Evolutionary conservation across 2,329 filamentous ascomycete genomes (phyloP), one percentile per base, ranked within the genome.

Genomic region (Scortechinia acanthostroma): DNA sequence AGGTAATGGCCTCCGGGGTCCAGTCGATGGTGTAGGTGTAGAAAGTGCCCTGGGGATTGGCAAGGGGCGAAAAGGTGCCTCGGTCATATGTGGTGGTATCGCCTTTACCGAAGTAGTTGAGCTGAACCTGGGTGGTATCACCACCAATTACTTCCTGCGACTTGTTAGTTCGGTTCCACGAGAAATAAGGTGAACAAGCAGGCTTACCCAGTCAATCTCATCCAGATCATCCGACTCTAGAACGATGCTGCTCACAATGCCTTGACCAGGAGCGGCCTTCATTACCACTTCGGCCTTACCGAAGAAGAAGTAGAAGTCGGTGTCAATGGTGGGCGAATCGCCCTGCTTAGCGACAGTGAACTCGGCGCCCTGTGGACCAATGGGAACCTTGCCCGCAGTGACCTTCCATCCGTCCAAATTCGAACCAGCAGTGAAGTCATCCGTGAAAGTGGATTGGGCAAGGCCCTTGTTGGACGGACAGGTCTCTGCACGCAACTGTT

Each of bases 221-320:
- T 95, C 90, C 14, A 91, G 73, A 54, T 90, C 83, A 53, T 93
- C 85, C 43, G 86, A 91, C 52, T 93, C 74, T 62, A 91, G 74
- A 59, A 95, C 91, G 56, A 94, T 83, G 49, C 86, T 81, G 56
- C 83, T 89, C 54, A 95, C 78, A 50, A 95, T 83, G 44, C 90
- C 90, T 4, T 67, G 68, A 16, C 90, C 90, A 1, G 71, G 66
- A 1, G 90, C 82, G 3, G 86, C 86, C 67, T 88, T 88, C 70
- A 94, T 77, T 52, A 78, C 73, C 47, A 91, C 74, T 63, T 93
- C 88, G 46, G 88, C 81, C 48, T 82, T 79, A 45, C 89, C 89
- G 52, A 86, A 91, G 70, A 94, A 90, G 63, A 95, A 86, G 68
- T 89, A 93, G 61, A 90, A 91, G 54, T 81, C 80, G 42, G 86